phyloP scores from a whole-genome alignment of 495 filamentous ascomycete species.

The Penicillium pancosmium region DNA sequence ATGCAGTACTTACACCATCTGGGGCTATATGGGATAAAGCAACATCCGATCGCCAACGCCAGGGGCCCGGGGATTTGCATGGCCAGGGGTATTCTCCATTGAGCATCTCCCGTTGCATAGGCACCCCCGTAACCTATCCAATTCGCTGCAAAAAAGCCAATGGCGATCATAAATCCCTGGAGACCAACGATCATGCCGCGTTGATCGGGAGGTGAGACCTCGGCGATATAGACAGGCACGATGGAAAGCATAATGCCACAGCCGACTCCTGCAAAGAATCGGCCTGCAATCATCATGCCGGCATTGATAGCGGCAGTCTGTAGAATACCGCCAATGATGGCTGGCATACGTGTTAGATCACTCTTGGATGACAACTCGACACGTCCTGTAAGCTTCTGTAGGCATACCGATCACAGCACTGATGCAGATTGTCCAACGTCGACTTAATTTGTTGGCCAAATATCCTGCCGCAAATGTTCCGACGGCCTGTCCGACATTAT shows the following conservation, averaged over 20 bases:
- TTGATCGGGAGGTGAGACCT: conserved; percentile 35
- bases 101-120: conserved; percentile 2
- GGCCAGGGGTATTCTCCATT: conserved; percentile 8
- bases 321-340: conserved; percentile 30
- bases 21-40: conserved; percentile 25
- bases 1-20: conserved; percentile 19
- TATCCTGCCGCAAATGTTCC: conserved; percentile 29
- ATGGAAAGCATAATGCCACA: conserved; percentile 30
- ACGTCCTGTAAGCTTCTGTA: neutral
- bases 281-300: conserved; percentile 38
- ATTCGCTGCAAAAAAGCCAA: conserved; percentile 9
- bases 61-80: conserved; percentile 20
- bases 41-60: conserved; percentile 22
- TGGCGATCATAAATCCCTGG: conserved; percentile 10
- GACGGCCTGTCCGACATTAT: conserved; percentile 31
- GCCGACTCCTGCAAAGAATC: conserved; percentile 34
- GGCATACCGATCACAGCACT: conserved; percentile 46
- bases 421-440: conserved; percentile 31
- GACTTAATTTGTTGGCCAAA: conserved; percentile 25
- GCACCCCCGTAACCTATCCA: conserved; percentile 7
- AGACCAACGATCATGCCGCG: conserved; percentile 17
- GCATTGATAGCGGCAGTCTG: conserved; percentile 47
- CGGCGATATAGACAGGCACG: conserved; percentile 41
- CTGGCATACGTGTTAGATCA: neutral
- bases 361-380: neutral